A percentile compares a stretch with the other conserved stretches of the same genome.
Conservation (phyloP, 345 rosid genomes). For the Raphanus sativus region DNA sequence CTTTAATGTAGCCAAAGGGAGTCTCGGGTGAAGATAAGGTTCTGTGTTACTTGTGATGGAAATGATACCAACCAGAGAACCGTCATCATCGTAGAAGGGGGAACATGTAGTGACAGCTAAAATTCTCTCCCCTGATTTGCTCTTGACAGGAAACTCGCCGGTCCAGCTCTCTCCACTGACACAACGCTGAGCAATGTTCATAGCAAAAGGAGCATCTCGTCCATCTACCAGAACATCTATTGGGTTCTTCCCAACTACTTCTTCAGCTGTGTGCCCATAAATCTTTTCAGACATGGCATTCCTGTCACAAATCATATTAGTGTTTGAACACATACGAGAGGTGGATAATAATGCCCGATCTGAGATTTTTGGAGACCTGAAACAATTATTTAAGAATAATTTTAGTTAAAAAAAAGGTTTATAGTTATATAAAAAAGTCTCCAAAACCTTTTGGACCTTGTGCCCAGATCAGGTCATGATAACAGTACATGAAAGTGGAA, state of each 20-base stretch:
- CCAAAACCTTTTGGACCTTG: too few species aligned
- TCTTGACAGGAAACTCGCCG: conserved; percentile 83
- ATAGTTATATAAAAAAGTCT: too few species aligned
- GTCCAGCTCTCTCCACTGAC: conserved; percentile 78
- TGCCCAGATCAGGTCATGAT: neutral
- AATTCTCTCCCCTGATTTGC: conserved; percentile 66
- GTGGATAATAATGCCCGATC: too few species aligned
- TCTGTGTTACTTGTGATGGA: conserved; percentile 64
- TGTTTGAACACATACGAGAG: neutral
- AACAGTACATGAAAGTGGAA: neutral
- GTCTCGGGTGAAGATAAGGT: conserved; percentile 49
- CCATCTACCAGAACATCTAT: conserved; percentile 65
- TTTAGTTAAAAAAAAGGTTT: too few species aligned
- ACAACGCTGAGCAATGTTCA: conserved; percentile 51
- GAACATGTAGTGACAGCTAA: conserved; percentile 61
- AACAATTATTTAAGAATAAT: too few species aligned
- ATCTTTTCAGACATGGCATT: conserved; percentile 79
- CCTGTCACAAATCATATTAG: conserved; percentile 51
- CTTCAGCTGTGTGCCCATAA: conserved; percentile 68
- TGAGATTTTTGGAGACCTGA: too few species aligned
- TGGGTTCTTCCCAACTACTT: conserved; percentile 74
- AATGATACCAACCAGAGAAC: conserved; percentile 68
- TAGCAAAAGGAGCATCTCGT: conserved; percentile 53
- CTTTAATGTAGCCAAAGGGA: conserved; percentile 36
- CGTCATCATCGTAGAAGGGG: conserved; percentile 70